A percentile compares a stretch with the other conserved stretches of the same genome.
Conservation (phyloP, 768 basidiomycete species). For the Mycena indigotica region DNA sequence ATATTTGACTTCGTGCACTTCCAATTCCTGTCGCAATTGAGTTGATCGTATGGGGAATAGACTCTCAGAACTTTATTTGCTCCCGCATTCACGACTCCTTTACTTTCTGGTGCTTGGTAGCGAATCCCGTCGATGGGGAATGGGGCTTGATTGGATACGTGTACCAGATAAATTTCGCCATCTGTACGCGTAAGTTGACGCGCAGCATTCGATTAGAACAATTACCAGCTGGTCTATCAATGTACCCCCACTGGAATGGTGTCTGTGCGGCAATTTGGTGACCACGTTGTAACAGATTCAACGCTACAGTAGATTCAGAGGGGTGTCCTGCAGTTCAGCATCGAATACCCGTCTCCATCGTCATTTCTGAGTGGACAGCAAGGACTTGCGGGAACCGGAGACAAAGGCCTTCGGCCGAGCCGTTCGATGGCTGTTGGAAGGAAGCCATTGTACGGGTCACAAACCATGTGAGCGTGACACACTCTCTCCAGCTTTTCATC, state of each 20-base stretch:
- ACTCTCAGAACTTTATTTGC: conserved; percentile 29
- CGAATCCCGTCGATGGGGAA: conserved; percentile 80
- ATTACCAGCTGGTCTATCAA: conserved; percentile 75
- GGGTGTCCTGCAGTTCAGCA: not conserved
- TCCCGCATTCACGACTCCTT: conserved; percentile 54
- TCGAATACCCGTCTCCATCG: conserved; percentile 16
- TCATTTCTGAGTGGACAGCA: conserved; percentile 55
- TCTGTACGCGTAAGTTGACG: conserved; percentile 40
- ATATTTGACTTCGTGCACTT: conserved; percentile 70
- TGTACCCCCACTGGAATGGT: conserved; percentile 73
- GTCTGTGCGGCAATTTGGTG: conserved; percentile 53
- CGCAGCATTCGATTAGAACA: not conserved
- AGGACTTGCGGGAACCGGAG: conserved; percentile 69
- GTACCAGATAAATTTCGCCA: conserved; percentile 68
- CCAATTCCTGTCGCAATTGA: conserved; percentile 60
- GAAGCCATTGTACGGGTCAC: not conserved
- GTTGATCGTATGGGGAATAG: not conserved
- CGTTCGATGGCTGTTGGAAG: not conserved
- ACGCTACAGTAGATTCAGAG: conserved; percentile 50
- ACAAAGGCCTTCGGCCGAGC: conserved; percentile 57
- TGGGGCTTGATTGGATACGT: conserved; percentile 55
- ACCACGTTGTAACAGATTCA: conserved; percentile 64
- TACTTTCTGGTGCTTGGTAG: conserved; percentile 72
- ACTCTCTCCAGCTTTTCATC: not conserved
- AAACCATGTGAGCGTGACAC: not conserved